Conservation (phyloP, 441 rosid species). For the Adansonia grandidieri region DNA sequence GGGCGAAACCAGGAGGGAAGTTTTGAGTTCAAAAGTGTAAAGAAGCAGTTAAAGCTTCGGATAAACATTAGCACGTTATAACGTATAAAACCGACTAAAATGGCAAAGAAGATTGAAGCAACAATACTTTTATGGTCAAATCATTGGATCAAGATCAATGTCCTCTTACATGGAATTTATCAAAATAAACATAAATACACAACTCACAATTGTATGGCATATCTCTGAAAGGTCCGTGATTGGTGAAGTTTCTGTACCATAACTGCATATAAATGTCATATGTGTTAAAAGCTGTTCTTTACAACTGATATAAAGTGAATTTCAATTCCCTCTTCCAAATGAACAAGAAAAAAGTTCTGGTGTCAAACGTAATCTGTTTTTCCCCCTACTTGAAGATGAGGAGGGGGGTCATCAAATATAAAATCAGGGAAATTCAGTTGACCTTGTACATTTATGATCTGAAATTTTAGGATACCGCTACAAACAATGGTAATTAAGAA, state of each 20-base stretch:
- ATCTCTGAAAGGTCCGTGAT: constrained; percentile 75
- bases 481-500: neutral
- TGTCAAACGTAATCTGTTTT: neutral
- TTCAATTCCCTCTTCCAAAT: neutral
- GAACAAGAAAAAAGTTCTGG: neutral
- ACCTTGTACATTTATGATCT: neutral
- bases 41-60: neutral
- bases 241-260: constrained; percentile 77
- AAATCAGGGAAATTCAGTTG: neutral
- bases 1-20: neutral
- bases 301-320: neutral
- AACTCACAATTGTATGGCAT: constrained; percentile 75
- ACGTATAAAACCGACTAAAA: neutral
- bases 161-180: neutral
- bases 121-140: neutral
- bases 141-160: neutral
- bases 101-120: neutral
- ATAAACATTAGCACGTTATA: neutral
- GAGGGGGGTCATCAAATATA: neutral
- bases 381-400: neutral
- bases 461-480: neutral
- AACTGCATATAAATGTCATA: constrained; percentile 52
- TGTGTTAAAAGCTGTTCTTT: neutral
- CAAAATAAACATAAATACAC: constrained; percentile 24
- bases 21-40: neutral